Percentiles rank a stretch among this genome's conserved stretches.
phyloP scores from a whole-genome alignment of 2,329 filamentous ascomycete species.

The Sporothrix variecibatus region DNA sequence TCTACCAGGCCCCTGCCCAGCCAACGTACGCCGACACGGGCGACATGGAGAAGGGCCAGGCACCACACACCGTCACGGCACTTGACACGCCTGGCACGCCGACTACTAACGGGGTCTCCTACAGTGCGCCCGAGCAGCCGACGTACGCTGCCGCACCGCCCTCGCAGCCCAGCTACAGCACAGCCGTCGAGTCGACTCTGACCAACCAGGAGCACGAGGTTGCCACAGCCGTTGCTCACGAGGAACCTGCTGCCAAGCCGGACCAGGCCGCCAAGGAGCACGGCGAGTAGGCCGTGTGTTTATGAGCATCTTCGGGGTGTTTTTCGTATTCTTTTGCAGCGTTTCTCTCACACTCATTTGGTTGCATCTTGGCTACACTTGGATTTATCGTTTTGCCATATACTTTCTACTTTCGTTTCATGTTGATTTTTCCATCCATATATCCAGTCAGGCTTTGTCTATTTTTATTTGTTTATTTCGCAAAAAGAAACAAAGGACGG shows the following conservation, averaged over 20 bases:
- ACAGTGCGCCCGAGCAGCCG: slow-evolving; percentile 19
- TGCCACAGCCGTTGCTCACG: slow-evolving; percentile 7
- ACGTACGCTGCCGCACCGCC: background rate
- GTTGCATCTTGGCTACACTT: background rate
- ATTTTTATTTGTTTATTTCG: background rate
- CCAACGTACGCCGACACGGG: background rate
- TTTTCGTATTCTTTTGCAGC: background rate
- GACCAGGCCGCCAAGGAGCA: slow-evolving; percentile 1
- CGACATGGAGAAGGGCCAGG: background rate
- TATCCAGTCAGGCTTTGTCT: slow-evolving; percentile 6
- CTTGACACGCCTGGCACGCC: background rate
- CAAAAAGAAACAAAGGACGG: background rate
- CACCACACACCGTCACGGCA: background rate
- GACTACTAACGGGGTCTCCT: background rate
- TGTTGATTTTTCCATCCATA: background rate
- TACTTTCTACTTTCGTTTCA: background rate
- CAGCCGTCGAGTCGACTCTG: slow-evolving; percentile 16
- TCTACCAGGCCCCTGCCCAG: slow-evolving; percentile 10
- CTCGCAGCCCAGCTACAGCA: slow-evolving; percentile 13
- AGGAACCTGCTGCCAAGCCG: slow-evolving; percentile 13
- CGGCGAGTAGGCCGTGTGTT: background rate
- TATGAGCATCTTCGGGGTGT: background rate
- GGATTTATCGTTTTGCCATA: background rate
- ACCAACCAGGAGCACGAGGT: slow-evolving; percentile 23
- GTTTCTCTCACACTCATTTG: background rate